Percentiles rank a stretch among this genome's conserved stretches.
These are phyloP conservation scores for Fusarium xyrophilum DNA, from an alignment of 2,329 filamentous ascomycete genomes.

Conservation along the genomic window DNA sequence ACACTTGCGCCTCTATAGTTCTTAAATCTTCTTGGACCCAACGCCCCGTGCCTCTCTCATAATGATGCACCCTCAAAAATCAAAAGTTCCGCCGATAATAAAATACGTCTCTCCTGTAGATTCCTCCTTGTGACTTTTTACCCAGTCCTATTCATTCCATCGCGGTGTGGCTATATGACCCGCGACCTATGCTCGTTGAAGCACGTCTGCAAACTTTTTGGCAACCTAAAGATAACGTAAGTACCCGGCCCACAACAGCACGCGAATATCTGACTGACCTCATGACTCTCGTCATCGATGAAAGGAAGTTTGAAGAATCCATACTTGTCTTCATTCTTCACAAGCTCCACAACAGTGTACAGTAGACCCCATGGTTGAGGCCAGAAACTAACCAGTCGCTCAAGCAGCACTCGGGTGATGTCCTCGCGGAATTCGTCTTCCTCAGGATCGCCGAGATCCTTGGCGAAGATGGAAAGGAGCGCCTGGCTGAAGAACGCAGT, in stretches of 20 bases:
- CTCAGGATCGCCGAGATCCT: slow-evolving; percentile 74
- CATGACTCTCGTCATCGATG: slow-evolving; percentile 86
- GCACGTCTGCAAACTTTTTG: slow-evolving; percentile 47
- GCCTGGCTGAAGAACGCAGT: slow-evolving; percentile 93
- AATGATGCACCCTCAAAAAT: slow-evolving; percentile 37
- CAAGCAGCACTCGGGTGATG: slow-evolving; percentile 85
- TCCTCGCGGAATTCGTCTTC: slow-evolving; percentile 86
- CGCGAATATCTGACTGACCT: slow-evolving; percentile 62
- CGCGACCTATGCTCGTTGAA: slow-evolving; percentile 44
- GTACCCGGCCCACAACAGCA: not conserved
- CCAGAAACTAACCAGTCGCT: slow-evolving; percentile 86
- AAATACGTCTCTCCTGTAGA: slow-evolving; percentile 25
- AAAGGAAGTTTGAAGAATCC: slow-evolving; percentile 93
- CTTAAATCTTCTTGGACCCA: slow-evolving; percentile 40
- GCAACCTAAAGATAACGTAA: slow-evolving; percentile 43
- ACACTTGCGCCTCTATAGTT: slow-evolving; percentile 41
- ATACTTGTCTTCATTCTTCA: slow-evolving; percentile 89
- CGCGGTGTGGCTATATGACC: not conserved
- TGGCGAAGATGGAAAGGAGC: slow-evolving; percentile 83
- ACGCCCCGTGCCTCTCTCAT: slow-evolving; percentile 31
- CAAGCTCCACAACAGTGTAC: slow-evolving; percentile 83
- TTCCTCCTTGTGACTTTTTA: slow-evolving; percentile 24
- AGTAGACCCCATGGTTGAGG: slow-evolving; percentile 96
- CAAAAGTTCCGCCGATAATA: slow-evolving; percentile 33
- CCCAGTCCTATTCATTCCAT: slow-evolving; percentile 9